Evolutionary conservation across 441 rosid genomes (phyloP).

Genomic region (Kokia cookei): DNA sequence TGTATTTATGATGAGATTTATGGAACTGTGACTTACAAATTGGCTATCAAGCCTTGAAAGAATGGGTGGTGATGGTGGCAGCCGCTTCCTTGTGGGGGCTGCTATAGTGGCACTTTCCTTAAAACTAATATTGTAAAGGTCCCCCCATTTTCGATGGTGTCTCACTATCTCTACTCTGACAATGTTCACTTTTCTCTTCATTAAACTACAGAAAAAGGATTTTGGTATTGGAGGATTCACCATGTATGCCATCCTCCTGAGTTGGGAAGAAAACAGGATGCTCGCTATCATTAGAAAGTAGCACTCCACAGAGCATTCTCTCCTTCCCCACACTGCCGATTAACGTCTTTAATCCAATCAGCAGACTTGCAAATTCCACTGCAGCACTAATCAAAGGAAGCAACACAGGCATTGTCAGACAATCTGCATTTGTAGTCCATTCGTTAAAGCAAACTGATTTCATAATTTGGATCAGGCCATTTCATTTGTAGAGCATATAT

Average conservation of each 20-base stretch:
- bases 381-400: slow-evolving; percentile 49
- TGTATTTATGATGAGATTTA: slow-evolving; percentile 21
- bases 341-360: slow-evolving; percentile 41
- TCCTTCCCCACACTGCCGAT: slow-evolving; percentile 42
- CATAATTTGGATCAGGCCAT: background rate
- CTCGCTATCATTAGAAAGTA: slow-evolving; percentile 18
- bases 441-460: background rate
- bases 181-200: slow-evolving; percentile 18
- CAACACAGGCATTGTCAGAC: slow-evolving; percentile 39
- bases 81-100: slow-evolving; percentile 12
- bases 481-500: background rate
- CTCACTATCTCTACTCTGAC: slow-evolving; percentile 1
- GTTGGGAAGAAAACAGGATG: slow-evolving; percentile 21
- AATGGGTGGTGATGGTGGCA: slow-evolving; percentile 19
- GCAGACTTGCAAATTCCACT: slow-evolving; percentile 42
- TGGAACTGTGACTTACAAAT: slow-evolving; percentile 33
- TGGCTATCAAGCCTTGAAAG: slow-evolving; percentile 41
- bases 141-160: slow-evolving; percentile 21
- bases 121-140: slow-evolving; percentile 31
- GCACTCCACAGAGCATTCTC: slow-evolving; percentile 38
- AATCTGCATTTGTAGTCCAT: slow-evolving; percentile 18
- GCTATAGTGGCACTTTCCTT: slow-evolving; percentile 25
- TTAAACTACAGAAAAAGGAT: slow-evolving; percentile 4
- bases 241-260: slow-evolving; percentile 28
- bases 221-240: background rate